Evolutionary conservation across 202 grass and related monocot species (phyloP), one percentile per base, ranked within the genome.

Genomic region (Digitaria exilis): DNA sequence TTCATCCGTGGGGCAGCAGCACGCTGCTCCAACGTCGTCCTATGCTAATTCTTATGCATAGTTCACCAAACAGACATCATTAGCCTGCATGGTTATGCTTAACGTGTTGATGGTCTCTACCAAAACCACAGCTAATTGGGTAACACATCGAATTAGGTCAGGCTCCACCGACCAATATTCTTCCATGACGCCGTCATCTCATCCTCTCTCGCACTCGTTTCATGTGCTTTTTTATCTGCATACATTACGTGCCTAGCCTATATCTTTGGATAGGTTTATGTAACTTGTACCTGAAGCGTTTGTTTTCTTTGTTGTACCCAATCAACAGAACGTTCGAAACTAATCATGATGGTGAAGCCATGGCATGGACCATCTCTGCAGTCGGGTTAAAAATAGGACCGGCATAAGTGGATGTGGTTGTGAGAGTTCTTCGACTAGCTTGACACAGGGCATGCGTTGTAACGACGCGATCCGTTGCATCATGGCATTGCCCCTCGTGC

Each of bases 271-370:
- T 62, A 34, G 51, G 16, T 28, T 0, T 52, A 12, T 69, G 13
- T 65, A 28, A 43, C 78, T 82, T 89, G 5, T 78, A 85, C 48
- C 57, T 66, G 57, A 89, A 72, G 78, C 78, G 71, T 28, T 76
- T 71, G 35, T 39, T 85, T 68, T 59, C 54, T 44, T 65, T 58
- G n/a, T n/a, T n/a, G 72, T 44, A 44, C 14, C 32, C 18, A 4
- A 71, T 17, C 21, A 16, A 6, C 44, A 79, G 22, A 64, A 72
- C 31, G 30, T 78, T 51, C 25, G 10, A 30, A 48, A 24, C 75
- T 14, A 83, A 72, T 50, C 65, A 72, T 81, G 37, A 73, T 29
- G 16, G 6, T 58, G 22, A 39, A 39, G 37, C 37, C n/a, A 5
- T 37, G 68, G 68, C 12, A 69, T 48, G 65, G 56, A 5, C 60